Evolutionary conservation across 2,329 filamentous ascomycete genomes (phyloP).

Genomic region (Keithomyces neogunnii): DNA sequence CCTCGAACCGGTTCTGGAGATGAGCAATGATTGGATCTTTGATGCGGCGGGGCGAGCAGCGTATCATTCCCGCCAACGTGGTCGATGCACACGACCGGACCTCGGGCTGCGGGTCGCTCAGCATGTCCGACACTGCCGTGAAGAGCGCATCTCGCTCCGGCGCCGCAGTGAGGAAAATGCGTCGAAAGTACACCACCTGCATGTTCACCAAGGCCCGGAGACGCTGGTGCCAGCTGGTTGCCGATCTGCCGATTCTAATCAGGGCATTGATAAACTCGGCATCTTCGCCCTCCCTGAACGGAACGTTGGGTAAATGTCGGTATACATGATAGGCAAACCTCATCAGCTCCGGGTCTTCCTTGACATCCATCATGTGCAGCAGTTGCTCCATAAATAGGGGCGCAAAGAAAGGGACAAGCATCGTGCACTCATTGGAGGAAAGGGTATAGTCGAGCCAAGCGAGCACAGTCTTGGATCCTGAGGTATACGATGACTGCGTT

Average conservation of each 20-base stretch:
- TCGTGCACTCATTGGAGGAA: constrained; percentile 85
- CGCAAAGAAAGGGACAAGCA: constrained; percentile 86
- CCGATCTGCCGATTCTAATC: constrained; percentile 77
- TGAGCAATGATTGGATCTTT: constrained; percentile 69
- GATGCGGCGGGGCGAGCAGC: constrained; percentile 77
- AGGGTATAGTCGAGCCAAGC: constrained; percentile 91
- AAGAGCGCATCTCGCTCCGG: constrained; percentile 74
- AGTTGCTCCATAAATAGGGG: constrained; percentile 84
- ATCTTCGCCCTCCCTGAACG: constrained; percentile 80
- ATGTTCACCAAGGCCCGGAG: constrained; percentile 94
- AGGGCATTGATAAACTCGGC: constrained; percentile 75
- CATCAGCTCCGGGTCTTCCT: constrained; percentile 94
- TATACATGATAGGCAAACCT: constrained; percentile 94
- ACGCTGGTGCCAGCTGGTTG: constrained; percentile 89
- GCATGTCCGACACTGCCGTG: constrained; percentile 90
- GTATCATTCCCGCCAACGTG: constrained; percentile 94
- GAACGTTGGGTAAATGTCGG: constrained; percentile 90
- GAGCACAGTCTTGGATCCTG: constrained; percentile 89
- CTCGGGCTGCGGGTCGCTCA: constrained; percentile 84
- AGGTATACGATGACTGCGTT: constrained; percentile 88
- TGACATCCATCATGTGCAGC: constrained; percentile 99
- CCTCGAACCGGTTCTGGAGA: constrained; percentile 72
- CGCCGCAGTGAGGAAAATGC: constrained; percentile 75
- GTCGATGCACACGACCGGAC: constrained; percentile 88
- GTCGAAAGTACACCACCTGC: constrained; percentile 96